Conservation (phyloP, 1,284 basidiomycete species). For the Naganishia cerealis region DNA sequence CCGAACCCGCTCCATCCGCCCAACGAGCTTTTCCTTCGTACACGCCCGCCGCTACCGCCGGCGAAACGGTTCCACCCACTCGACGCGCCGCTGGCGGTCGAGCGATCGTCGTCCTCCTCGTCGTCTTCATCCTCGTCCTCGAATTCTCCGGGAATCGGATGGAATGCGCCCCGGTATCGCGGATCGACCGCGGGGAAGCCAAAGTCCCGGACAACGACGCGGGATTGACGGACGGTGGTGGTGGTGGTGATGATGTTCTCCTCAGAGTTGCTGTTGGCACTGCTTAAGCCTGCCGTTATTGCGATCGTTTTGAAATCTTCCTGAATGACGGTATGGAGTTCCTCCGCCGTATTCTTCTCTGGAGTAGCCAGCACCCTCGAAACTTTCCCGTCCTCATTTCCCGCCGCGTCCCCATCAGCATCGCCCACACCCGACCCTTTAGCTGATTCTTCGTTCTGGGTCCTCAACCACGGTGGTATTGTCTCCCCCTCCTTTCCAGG, state of each 20-base stretch:
- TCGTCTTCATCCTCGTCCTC: constrained; percentile 40
- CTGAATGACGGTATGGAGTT: background rate
- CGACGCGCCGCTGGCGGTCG: constrained; percentile 17
- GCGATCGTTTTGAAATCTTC: background rate
- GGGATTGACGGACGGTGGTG: background rate
- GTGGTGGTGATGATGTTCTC: constrained; percentile 28
- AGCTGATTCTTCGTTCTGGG: background rate
- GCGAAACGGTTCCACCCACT: constrained; percentile 23
- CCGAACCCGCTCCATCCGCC: constrained; percentile 28
- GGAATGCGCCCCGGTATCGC: constrained; percentile 25
- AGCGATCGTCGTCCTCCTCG: constrained; percentile 18
- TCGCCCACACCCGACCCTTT: too few species aligned
- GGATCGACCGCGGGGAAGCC: constrained; percentile 20
- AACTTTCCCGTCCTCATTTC: background rate
- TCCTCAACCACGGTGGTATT: constrained; percentile 17
- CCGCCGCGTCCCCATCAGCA: background rate
- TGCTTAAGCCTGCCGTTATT: constrained; percentile 34
- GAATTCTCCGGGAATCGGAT: constrained; percentile 21
- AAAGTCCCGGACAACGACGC: constrained; percentile 26
- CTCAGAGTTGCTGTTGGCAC: constrained; percentile 34
- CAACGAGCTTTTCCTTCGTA: constrained; percentile 29
- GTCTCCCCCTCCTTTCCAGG: constrained; percentile 29
- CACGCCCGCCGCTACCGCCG: background rate
- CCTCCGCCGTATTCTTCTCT: background rate
- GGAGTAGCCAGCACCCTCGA: background rate